Base-by-base conservation (phyloP, 345 rosid species). In the Salix brachista region DNA sequence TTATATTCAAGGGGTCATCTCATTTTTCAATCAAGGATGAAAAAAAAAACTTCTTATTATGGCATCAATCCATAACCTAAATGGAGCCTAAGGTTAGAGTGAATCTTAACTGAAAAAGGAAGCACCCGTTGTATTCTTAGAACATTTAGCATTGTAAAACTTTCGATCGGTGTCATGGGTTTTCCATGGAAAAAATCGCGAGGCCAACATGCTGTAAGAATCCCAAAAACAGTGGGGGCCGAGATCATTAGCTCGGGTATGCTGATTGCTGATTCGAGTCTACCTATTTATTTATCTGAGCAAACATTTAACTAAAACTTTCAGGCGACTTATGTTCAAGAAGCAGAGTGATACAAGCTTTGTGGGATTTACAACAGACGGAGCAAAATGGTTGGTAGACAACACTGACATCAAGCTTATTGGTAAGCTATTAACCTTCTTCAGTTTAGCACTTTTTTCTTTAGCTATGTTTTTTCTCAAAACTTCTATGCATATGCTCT, bases 371-470 rank as follows among this genome's bases (percentile, higher is more conserved):
- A 89, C 84, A 85, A 84, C 72, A 71, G 99, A 95, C 42, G 99
- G 94, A 6, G 97, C 97, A 5, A 88, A 88, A 41, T 95, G 97
- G 97, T 85, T 95, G 90, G 93, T 90, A 28, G 94, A 93, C 48
- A 90, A 93, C 78, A 93, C 99, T 2, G 94, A 91, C 83, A 86
- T 95, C 85, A 95, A 91, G 81, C 85, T 95, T 64, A 85, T 95
- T 8, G 99, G 96, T 95, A 81, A 76, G 86, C 37, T 75, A 23
- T 75, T 69, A 21, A 23, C 21, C 62, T 54, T 39, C 12, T 19
- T 23, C 23, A 23, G 8, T 28, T 37, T 37, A n/a, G n/a, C 19
- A 37, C 34, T 58, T 18, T 4, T 3, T 39, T 67, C 12, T 36
- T 36, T 32, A 34, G 42, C 70, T 36, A 34, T 18, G 8, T 61